Conservation (phyloP, 345 rosid species). For the Ceriops decandra region DNA sequence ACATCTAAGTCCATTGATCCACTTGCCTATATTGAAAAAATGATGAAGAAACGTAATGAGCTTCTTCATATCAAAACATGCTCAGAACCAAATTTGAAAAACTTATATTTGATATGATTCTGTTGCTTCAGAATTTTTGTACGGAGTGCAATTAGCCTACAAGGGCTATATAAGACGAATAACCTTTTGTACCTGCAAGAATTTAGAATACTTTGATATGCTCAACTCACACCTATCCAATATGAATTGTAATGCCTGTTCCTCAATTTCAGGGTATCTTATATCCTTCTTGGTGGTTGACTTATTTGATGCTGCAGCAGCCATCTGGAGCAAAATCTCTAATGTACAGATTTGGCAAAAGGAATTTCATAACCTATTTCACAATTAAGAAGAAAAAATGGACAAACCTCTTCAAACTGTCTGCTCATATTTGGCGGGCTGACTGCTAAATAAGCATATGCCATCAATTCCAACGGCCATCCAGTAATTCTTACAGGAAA, state of each 20-base stretch:
- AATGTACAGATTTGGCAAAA: constrained; percentile 1
- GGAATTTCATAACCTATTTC: not conserved
- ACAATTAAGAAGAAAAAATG: constrained; percentile 3
- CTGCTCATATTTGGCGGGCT: constrained; percentile 81
- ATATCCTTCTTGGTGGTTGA: constrained; percentile 49
- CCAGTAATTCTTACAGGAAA: constrained; percentile 82
- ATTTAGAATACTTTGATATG: constrained; percentile 79
- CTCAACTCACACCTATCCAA: constrained; percentile 76
- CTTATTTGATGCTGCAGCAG: constrained; percentile 84
- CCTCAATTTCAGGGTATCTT: constrained; percentile 69
- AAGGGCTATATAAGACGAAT: no score
- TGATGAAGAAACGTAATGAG: not conserved
- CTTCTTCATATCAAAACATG: not conserved
- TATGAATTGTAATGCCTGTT: constrained; percentile 67
- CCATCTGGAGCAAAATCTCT: constrained; percentile 53
- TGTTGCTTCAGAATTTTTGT: not conserved
- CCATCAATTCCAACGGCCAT: constrained; percentile 90
- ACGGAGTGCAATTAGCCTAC: not conserved
- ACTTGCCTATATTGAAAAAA: constrained; percentile 51
- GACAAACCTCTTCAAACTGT: constrained; percentile 74
- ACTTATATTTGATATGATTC: not conserved
- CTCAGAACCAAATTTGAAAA: not conserved
- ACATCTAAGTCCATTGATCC: constrained; percentile 94
- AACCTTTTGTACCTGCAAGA: constrained; percentile 63
- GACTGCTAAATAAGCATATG: constrained; percentile 78